Conservation (phyloP, 208 protist genomes). For the Tritrichomonas foetus region DNA sequence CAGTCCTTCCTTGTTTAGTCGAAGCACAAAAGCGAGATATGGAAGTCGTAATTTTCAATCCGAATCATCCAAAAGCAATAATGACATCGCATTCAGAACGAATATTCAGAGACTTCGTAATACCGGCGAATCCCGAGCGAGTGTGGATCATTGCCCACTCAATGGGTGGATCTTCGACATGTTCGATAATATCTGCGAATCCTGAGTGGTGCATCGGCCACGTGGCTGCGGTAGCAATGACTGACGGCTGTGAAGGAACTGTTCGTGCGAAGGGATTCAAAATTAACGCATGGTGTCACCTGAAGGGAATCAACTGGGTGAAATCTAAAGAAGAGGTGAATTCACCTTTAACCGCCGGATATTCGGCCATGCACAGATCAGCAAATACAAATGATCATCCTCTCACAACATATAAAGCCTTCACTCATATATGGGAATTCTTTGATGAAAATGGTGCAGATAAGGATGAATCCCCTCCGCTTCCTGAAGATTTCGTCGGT, state of each 20-base stretch:
- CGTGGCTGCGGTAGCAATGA: background rate
- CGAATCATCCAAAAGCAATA: background rate
- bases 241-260: background rate
- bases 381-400: conserved; percentile 10
- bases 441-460: background rate
- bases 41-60: conserved; percentile 22
- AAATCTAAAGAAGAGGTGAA: background rate
- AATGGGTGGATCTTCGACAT: background rate
- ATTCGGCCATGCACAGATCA: background rate
- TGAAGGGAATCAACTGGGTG: background rate
- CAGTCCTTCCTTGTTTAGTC: background rate
- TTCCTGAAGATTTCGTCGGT: background rate
- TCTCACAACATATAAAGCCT: background rate
- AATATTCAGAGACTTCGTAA: conserved; percentile 8
- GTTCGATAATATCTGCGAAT: background rate
- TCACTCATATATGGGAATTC: background rate
- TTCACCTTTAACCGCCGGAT: background rate
- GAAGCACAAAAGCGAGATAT: background rate
- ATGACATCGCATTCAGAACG: background rate
- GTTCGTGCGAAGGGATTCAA: background rate
- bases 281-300: background rate
- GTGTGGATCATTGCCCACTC: background rate
- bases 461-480: background rate
- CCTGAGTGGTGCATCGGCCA: background rate
- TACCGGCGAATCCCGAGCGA: background rate